Base-by-base conservation (phyloP, 306 rosid species). In the Prinsepia uniflora region DNA sequence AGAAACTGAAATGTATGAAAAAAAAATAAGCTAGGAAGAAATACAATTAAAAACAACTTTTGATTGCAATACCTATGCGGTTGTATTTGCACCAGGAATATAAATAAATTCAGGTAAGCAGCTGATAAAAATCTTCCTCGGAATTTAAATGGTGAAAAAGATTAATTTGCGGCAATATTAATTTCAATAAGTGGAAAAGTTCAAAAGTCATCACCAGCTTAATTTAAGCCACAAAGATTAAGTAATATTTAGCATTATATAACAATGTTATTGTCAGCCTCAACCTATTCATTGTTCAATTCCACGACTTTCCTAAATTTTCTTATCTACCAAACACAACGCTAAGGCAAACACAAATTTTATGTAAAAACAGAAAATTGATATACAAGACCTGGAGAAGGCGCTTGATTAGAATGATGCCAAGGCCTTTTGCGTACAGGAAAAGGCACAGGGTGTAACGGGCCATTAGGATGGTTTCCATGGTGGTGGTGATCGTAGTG, bases 371-470 rank as follows among this genome's bases (percentile, higher is more conserved):
- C 36, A 30, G 36, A 13, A 44, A 47, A 12, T 8, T 59, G 63
- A 30, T 58, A 58, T 6, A 6, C 20, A 48, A 22, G 50, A 85
- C 89, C 91, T 53, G 89, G 67, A 47, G 86, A 41, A 79, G 74
- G 61, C 63, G 77, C 83, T 56, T 66, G 68, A 64, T 62, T 43
- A 19, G 73, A 65, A 64, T 81, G 83, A 57, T 65, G 63, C 80
- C 96, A 81, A 1, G 46, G 45, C 67, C 86, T 75, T 77, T 80
- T 78, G 49, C 85, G 80, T 17, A 73, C 81, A 9, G 68, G 62
- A 49, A 63, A 60, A 9, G 78, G 65, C 14, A 13, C 53, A 5
- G 79, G 78, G 42, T 63, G 80, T 61, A 17, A 59, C 63, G 70
- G 67, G 72, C 47, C 76, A 50, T 63, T 70, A 55, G 49, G 61